These are phyloP conservation scores for Lachnum nothofagi DNA, from an alignment of 2,329 filamentous ascomycete species.

Conservation along the genomic window DNA sequence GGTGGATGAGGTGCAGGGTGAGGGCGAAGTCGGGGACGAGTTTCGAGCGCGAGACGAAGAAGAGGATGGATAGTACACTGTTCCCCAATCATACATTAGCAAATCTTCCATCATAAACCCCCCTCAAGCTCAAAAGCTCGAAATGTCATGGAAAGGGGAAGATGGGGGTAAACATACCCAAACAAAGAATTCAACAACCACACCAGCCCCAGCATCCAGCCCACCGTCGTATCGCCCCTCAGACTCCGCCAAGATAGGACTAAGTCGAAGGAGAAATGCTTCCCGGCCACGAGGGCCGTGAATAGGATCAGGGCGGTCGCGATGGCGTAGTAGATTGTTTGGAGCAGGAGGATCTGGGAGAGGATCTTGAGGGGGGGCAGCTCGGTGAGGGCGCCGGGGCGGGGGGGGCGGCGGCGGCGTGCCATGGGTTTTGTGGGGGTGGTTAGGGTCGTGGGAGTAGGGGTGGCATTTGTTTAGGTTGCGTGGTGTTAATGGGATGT, in stretches of 20 bases:
- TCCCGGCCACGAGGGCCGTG: constrained; percentile 61
- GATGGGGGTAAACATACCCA: constrained; percentile 45
- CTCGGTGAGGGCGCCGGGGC: constrained; percentile 61
- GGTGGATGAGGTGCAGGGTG: constrained; percentile 79
- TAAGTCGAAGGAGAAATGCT: constrained; percentile 52
- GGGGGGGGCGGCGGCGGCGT: constrained; percentile 55
- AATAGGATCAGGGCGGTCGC: constrained; percentile 61
- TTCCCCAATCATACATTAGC: constrained; percentile 1
- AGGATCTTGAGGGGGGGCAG: constrained; percentile 63
- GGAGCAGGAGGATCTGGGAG: constrained; percentile 60
- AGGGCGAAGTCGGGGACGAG: constrained; percentile 92
- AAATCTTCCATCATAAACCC: neutral
- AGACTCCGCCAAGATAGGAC: constrained; percentile 60
- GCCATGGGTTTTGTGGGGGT: constrained; percentile 21
- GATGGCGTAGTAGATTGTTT: constrained; percentile 58
- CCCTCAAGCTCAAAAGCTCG: neutral
- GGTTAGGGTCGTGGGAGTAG: neutral
- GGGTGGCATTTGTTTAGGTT: too few species aligned
- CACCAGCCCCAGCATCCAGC: constrained; percentile 63
- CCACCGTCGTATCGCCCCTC: constrained; percentile 62
- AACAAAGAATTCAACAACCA: constrained; percentile 63
- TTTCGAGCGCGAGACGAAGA: constrained; percentile 83
- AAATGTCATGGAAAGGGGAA: constrained; percentile 5
- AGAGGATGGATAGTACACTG: constrained; percentile 77
- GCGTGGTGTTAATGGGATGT: neutral